Base-by-base conservation (phyloP, 2,329 filamentous ascomycete genomes). In the Cordyceps javanica region DNA sequence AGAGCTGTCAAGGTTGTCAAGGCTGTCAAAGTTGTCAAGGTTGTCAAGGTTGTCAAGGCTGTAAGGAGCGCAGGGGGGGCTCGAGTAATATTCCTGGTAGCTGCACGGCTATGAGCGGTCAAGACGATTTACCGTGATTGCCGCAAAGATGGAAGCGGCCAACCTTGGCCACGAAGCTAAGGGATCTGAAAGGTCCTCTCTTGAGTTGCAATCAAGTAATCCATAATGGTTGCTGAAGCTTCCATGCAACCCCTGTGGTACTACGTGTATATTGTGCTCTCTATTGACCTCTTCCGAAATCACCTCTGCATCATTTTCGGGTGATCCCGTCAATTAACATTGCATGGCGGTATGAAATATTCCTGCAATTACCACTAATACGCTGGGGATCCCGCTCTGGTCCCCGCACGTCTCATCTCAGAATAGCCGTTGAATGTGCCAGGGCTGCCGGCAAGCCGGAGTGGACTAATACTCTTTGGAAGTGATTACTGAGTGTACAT, bases 401-500 rank as follows among this genome's bases (percentile, higher is more conserved):
- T 41, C 55, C 39, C 45, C 46, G 55, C 46, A 52, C 38, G 55
- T 57, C 55, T 52, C 48, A 57, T 57, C 55, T 25, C 10, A 45
- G 34, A 19, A 45, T 6, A n/a, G 39, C 19, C 51, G 5, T 19
- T 9, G 19, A n/a, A n/a, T n/a, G n/a, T n/a, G n/a, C n/a, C n/a
- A n/a, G n/a, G 41, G n/a, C 16, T 25, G 25, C 36, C 5, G 23
- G 36, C 26, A 53, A 32, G 4, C 26, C 21, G 9, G 44, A n/a
- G n/a, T n/a, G n/a, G n/a, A n/a, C n/a, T n/a, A n/a, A n/a, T n/a
- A n/a, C n/a, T n/a, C n/a, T n/a, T n/a, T n/a, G n/a, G n/a, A n/a
- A n/a, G n/a, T n/a, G n/a, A n/a, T n/a, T n/a, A n/a, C n/a, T n/a
- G n/a, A n/a, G n/a, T n/a, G n/a, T n/a, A n/a, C n/a, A n/a, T n/a